Conservation (phyloP, 805 yeast species). For the Millerozyma miso region DNA sequence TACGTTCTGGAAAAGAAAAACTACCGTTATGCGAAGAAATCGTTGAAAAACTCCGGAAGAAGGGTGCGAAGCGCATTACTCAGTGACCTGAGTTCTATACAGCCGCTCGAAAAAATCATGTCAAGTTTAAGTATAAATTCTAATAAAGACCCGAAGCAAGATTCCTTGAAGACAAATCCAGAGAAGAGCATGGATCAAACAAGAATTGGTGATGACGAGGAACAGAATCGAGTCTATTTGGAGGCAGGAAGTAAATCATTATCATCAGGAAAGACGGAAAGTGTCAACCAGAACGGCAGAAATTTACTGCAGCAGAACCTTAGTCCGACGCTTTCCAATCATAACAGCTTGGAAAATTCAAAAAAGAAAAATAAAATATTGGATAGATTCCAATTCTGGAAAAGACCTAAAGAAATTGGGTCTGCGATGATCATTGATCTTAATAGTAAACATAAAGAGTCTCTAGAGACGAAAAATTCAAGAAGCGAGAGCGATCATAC, state of each 20-base stretch:
- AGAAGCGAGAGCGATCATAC: neutral
- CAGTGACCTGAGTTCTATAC: slow-evolving; percentile 27
- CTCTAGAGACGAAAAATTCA: neutral
- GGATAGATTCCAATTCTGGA: slow-evolving; percentile 39
- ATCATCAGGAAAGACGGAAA: neutral
- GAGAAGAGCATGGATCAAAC: neutral
- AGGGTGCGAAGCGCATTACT: slow-evolving; percentile 34
- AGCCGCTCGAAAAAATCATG: slow-evolving; percentile 36
- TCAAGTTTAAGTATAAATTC: slow-evolving; percentile 33
- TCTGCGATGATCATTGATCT: neutral
- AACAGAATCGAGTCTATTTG: neutral
- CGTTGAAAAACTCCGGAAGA: slow-evolving; percentile 26
- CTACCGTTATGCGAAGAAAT: slow-evolving; percentile 29
- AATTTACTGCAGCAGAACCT: neutral
- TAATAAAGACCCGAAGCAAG: slow-evolving; percentile 3
- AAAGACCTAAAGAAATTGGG: slow-evolving; percentile 12
- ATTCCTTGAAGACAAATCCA: neutral
- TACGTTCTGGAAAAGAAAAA: slow-evolving; percentile 27
- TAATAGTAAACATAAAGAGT: neutral
- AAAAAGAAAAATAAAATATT: slow-evolving; percentile 22
- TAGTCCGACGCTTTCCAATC: neutral
- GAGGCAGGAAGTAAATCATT: neutral
- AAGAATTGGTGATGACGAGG: neutral
- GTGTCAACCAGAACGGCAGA: neutral
- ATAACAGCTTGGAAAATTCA: neutral